These are phyloP conservation scores for Chalciporus chontae DNA, from an alignment of 768 basidiomycete genomes.

Conservation along the genomic window DNA sequence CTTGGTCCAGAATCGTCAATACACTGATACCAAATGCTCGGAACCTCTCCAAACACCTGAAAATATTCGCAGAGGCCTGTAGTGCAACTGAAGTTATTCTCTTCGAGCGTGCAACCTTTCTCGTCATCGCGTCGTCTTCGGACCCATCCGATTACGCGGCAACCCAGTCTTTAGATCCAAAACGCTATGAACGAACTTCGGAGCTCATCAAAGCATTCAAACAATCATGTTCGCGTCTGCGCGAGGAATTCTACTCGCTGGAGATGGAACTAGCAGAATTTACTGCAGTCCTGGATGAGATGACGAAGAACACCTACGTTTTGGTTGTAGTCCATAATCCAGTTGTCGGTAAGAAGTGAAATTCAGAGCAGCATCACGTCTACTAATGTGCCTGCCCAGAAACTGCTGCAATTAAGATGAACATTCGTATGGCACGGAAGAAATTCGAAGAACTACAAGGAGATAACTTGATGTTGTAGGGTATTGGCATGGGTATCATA, in stretches of 20 bases:
- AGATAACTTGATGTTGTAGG: constrained; percentile 46
- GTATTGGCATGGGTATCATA: neutral
- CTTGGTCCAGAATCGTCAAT: constrained; percentile 97
- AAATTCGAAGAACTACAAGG: constrained; percentile 91
- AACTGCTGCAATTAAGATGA: constrained; percentile 82
- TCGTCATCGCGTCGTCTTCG: constrained; percentile 77
- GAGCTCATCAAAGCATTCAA: constrained; percentile 97
- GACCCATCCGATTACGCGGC: constrained; percentile 31
- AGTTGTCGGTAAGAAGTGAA: constrained; percentile 61
- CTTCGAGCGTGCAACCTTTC: constrained; percentile 96
- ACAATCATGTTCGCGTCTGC: constrained; percentile 80
- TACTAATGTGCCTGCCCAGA: constrained; percentile 44
- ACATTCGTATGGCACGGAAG: constrained; percentile 78
- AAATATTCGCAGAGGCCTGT: constrained; percentile 82
- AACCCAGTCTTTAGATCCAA: constrained; percentile 53
- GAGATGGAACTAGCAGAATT: constrained; percentile 86
- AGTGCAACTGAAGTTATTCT: constrained; percentile 91
- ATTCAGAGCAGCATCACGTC: neutral
- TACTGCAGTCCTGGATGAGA: constrained; percentile 85
- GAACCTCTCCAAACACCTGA: constrained; percentile 84
- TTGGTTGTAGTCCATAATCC: constrained; percentile 88
- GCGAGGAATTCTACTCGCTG: constrained; percentile 81
- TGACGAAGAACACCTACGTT: constrained; percentile 92
- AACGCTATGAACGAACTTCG: constrained; percentile 81
- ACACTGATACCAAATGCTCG: constrained; percentile 92